Conservation (phyloP, 129 eudicot species). For the Chrysanthemum makinoi region DNA sequence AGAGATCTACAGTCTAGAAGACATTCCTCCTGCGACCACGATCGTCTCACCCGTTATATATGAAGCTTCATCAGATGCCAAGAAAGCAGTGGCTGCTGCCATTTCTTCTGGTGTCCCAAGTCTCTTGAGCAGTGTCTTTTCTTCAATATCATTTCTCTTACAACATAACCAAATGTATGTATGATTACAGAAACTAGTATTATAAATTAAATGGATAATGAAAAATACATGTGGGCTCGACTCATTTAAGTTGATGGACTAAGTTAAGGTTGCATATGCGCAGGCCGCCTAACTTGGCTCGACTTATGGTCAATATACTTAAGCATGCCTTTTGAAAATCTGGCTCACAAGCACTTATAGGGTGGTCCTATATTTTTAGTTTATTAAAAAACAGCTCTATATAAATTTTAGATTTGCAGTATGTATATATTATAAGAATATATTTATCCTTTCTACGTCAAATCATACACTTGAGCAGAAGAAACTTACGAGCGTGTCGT, state of each 20-base stretch:
- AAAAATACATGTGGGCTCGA: no score
- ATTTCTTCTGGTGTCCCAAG: slow-evolving; percentile 92
- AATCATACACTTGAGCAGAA: background rate
- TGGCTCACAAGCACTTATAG: no score
- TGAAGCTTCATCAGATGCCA: slow-evolving; percentile 91
- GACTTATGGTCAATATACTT: no score
- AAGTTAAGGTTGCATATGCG: no score
- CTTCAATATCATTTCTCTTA: background rate
- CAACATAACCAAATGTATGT: background rate
- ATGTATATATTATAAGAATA: background rate
- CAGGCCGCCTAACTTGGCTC: no score
- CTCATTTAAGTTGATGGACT: no score
- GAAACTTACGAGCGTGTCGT: slow-evolving; percentile 48
- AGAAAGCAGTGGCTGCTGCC: slow-evolving; percentile 83
- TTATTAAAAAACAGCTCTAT: no score
- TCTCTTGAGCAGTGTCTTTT: slow-evolving; percentile 55
- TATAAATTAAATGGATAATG: no score
- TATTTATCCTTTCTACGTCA: background rate
- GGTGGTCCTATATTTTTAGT: no score
- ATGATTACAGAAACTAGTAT: no score
- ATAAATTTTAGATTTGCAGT: no score
- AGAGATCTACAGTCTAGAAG: slow-evolving; percentile 60
- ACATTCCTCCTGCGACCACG: slow-evolving; percentile 86
- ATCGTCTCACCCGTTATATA: slow-evolving; percentile 89
- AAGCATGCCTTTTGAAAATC: no score